Base-by-base conservation (phyloP, 208 protist genomes). In the Trypanosoma vivax region DNA sequence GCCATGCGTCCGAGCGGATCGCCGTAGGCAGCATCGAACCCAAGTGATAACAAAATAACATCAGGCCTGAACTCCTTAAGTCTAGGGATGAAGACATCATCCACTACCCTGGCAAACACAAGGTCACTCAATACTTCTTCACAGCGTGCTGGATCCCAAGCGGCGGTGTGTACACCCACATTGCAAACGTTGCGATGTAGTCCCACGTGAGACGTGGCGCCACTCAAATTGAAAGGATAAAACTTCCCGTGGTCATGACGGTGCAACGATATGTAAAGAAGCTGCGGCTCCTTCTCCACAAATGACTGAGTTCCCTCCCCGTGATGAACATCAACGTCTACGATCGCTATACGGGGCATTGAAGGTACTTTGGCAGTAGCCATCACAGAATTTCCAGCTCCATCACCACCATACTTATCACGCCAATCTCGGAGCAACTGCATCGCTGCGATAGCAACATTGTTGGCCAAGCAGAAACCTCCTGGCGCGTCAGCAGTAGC, bases 251-350 rank as follows among this genome's bases (percentile, higher is more conserved):
- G 21, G 53, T 90, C 77, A 55, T 80, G 83, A 25, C 85, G 76
- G 49, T 96, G 90, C 4, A 95, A 38, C 3, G 88, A 94, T 31
- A 95, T 58, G 53, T 90, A 96, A 10, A 95, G 55, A 11, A 93
- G 49, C 2, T 63, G 56, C 19, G 28, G n/a, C 11, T 56, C 46
- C 21, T 77, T 61, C 28, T 94, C 88, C 29, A 96, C 90, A 50
- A 94, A 88, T n/a, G 74, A 59, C 18, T 93, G 83, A 7, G 82
- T 96, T 19, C 91, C 94, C 62, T 96, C 92, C 19, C 90, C 93
- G 53, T 95, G 92, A 58, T 96, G 93, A 4, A 97, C 77, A 58
- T 97, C 94, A 50, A 92, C 68, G 48, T 96, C 91, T 11, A 96
- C 38, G 39, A 96, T 90, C 0, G 79, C 75, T 50, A 96, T 73